Evolutionary conservation across 805 yeast genomes (phyloP).

Genomic region (Alloascoidea africana): DNA sequence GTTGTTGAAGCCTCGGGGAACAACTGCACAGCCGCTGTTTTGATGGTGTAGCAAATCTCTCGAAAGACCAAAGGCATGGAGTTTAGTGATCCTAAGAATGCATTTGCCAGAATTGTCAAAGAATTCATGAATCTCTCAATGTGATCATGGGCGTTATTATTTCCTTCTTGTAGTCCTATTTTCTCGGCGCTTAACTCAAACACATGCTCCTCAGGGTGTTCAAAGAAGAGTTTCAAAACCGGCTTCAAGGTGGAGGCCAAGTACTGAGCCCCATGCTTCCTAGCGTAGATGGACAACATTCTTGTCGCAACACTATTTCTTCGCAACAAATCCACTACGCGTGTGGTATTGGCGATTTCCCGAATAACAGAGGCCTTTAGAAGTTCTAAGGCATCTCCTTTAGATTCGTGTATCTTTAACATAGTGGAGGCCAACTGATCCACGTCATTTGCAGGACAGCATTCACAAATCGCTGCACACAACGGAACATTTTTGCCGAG

Average conservation of each 20-base stretch:
- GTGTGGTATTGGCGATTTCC: conserved; percentile 45
- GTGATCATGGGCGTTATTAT: conserved; percentile 16
- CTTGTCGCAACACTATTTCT: conserved; percentile 75
- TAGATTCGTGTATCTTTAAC: conserved; percentile 35
- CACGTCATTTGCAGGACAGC: conserved; percentile 55
- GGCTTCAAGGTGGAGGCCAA: conserved; percentile 37
- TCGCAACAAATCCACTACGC: conserved; percentile 61
- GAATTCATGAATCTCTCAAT: conserved; percentile 41
- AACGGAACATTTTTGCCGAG: not conserved
- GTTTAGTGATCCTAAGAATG: conserved; percentile 13
- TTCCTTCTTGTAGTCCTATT: conserved; percentile 20
- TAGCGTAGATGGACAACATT: conserved; percentile 55
- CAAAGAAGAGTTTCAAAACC: conserved; percentile 37
- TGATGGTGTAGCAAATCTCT: conserved; percentile 47
- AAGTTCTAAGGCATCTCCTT: conserved; percentile 19
- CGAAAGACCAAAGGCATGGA: conserved; percentile 47
- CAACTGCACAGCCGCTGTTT: conserved; percentile 33
- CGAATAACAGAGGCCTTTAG: conserved; percentile 39
- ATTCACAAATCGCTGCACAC: conserved; percentile 36
- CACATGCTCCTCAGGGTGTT: conserved; percentile 23
- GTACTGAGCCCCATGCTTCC: conserved; percentile 48
- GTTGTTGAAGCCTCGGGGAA: conserved; percentile 34
- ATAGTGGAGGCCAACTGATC: conserved; percentile 56
- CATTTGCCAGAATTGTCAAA: conserved; percentile 18
- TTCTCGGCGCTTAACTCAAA: conserved; percentile 49